phyloP scores from a whole-genome alignment of 140 eudicot species.

The Ambrosia hybrid region DNA sequence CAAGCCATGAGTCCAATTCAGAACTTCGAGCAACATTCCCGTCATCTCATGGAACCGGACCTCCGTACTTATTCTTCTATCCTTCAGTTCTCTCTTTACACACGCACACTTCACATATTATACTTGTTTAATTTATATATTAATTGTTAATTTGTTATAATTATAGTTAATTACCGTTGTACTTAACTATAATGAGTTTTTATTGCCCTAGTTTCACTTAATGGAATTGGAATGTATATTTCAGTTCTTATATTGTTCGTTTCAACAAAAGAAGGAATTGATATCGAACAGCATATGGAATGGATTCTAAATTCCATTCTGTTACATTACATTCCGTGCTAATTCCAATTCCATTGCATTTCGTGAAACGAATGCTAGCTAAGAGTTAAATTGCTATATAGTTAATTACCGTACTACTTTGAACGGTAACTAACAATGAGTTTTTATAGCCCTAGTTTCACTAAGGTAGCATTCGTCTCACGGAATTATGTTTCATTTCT shows the following conservation, averaged over 20 bases:
- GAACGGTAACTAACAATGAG: not conserved
- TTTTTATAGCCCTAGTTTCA: not conserved
- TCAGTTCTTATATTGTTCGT: too few species aligned
- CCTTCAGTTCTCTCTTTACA: not conserved
- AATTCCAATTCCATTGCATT: too few species aligned
- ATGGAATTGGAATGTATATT: too few species aligned
- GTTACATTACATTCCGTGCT: too few species aligned
- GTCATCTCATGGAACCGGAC: conserved; percentile 77
- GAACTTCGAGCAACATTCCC: conserved; percentile 98
- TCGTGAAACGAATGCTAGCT: too few species aligned
- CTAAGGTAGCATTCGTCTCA: not conserved
- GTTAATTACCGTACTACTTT: too few species aligned
- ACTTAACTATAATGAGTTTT: not conserved
- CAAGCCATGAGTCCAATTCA: conserved; percentile 79
- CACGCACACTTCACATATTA: not conserved
- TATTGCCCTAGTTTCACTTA: too few species aligned
- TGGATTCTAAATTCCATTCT: not conserved
- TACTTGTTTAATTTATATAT: conserved; percentile 1
- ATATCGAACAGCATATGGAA: not conserved
- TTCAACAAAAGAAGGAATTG: not conserved
- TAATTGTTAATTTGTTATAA: not conserved
- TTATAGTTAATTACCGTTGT: not conserved
- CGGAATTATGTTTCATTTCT: not conserved
- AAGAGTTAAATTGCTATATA: too few species aligned
- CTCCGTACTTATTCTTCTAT: conserved; percentile 42